These are phyloP conservation scores for Secale cereale DNA, from an alignment of 176 grass and related monocot genomes.

Conservation along the genomic window DNA sequence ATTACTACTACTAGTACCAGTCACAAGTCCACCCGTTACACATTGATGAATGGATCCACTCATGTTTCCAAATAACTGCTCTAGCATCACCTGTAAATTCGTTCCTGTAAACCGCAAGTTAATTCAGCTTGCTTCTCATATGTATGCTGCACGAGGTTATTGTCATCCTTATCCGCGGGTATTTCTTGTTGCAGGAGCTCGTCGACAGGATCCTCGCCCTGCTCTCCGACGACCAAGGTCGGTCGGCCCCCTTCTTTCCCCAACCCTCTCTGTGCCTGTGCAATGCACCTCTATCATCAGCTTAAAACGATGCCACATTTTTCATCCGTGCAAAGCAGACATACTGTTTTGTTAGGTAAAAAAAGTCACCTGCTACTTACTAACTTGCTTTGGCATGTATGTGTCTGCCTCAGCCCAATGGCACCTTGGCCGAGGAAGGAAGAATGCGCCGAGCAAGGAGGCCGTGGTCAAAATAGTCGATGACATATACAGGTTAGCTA, in stretches of 20 bases:
- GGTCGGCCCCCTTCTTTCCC: not conserved
- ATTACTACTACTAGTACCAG: too few species aligned
- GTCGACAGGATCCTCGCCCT: constrained; percentile 48
- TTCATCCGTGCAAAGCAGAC: too few species aligned
- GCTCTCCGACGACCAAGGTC: constrained; percentile 43
- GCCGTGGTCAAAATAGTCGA: constrained; percentile 47
- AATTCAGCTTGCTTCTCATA: too few species aligned
- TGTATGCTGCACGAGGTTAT: too few species aligned
- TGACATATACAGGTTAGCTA: constrained; percentile 49
- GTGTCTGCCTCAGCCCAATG: not conserved
- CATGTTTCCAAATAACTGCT: too few species aligned
- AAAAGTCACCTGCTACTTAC: not conserved
- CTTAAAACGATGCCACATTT: not conserved
- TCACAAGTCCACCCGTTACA: too few species aligned
- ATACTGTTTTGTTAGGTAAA: too few species aligned
- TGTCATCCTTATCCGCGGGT: too few species aligned
- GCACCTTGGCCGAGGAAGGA: constrained; percentile 33
- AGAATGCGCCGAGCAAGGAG: constrained; percentile 36
- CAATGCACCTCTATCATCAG: not conserved
- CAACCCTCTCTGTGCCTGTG: rapidly evolving
- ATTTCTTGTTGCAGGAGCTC: constrained; percentile 38
- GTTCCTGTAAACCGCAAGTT: too few species aligned
- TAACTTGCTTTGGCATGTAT: not conserved
- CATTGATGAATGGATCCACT: too few species aligned
- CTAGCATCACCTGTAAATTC: too few species aligned